These are phyloP conservation scores for Aureobasidium melanogenum DNA, from an alignment of 2,329 filamentous ascomycete genomes.

Conservation along the genomic window DNA sequence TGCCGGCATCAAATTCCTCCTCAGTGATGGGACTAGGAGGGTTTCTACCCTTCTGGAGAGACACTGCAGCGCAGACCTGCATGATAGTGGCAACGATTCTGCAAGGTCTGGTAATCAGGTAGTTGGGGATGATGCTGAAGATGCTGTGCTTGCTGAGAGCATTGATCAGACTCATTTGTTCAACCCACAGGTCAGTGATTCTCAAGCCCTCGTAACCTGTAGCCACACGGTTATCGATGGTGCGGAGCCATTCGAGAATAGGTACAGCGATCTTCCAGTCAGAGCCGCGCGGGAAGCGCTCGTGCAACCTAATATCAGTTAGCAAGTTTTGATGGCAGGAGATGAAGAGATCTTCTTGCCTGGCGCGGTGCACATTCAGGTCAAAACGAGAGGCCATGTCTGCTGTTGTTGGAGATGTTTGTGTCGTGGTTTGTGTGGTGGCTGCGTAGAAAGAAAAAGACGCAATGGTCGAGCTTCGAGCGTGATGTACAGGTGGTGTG, in stretches of 20 bases:
- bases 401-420: neutral
- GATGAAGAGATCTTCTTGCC: neutral
- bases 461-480: neutral
- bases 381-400: neutral
- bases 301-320: neutral
- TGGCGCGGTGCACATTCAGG: neutral
- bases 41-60: neutral
- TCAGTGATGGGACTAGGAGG: neutral
- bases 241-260: neutral
- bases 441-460: neutral
- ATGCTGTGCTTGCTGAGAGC: neutral
- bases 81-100: neutral
- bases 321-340: neutral
- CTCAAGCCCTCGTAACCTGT: neutral
- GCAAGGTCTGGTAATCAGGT: neutral
- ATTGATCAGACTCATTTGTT: neutral
- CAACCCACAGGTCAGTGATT: neutral
- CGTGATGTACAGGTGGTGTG: neutral
- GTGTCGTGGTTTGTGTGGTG: neutral
- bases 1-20: neutral
- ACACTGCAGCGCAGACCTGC: neutral
- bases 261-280: neutral
- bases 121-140: neutral
- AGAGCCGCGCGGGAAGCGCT: neutral
- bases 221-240: neutral